Conservation (phyloP, 306 rosid species). For the Fragaria nilgerrensis region DNA sequence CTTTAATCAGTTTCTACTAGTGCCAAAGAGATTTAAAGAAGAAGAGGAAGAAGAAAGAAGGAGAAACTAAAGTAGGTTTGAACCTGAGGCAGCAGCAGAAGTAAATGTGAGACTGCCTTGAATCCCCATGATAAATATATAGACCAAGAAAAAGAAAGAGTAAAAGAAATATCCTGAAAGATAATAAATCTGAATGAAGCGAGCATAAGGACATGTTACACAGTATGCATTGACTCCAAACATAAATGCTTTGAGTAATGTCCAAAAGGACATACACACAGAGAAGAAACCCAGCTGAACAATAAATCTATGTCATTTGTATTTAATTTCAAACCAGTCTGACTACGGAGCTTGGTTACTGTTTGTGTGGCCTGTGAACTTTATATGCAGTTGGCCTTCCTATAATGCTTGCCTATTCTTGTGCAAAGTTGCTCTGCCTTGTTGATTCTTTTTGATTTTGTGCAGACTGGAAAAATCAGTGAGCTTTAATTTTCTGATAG, state of each 20-base stretch:
- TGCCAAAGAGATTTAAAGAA: background rate
- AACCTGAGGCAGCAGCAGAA: background rate
- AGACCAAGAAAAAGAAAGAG: background rate
- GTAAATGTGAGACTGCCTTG: background rate
- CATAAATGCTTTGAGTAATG: background rate
- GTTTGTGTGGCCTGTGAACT: background rate
- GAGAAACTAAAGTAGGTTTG: background rate
- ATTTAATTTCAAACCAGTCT: background rate
- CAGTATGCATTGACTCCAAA: background rate
- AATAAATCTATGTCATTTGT: background rate
- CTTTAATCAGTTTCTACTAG: background rate
- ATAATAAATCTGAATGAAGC: background rate
- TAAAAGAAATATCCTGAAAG: too few relatives aligned
- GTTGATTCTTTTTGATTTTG: too few relatives aligned
- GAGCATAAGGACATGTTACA: background rate
- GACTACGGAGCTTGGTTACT: background rate
- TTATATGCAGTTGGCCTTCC: background rate
- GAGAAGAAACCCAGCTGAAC: background rate
- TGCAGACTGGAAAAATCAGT: too few relatives aligned
- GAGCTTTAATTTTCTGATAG: too few relatives aligned
- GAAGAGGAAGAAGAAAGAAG: background rate
- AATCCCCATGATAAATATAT: background rate
- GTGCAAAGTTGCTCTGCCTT: background rate
- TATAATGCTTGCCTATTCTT: background rate
- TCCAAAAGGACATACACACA: background rate